These are phyloP conservation scores for Schizosaccharomyces osmophilus DNA, from an alignment of 805 yeast genomes.

Conservation along the genomic window DNA sequence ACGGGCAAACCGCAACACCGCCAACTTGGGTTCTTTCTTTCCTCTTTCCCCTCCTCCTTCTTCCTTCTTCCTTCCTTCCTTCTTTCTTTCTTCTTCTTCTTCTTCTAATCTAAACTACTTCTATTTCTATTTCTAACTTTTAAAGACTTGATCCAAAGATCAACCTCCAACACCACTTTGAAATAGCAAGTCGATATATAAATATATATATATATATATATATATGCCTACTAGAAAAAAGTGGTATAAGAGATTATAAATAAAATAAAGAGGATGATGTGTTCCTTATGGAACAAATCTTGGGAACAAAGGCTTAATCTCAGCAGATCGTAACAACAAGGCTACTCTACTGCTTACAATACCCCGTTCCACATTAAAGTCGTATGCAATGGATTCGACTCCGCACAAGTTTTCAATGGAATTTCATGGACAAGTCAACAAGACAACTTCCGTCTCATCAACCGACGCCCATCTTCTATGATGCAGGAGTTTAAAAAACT, in stretches of 20 bases:
- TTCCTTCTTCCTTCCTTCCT: too few relatives aligned
- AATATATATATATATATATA: too few relatives aligned
- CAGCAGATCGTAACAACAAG: slow-evolving; percentile 31
- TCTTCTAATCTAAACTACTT: too few relatives aligned
- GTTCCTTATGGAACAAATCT: slow-evolving; percentile 4
- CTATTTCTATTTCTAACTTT: too few relatives aligned
- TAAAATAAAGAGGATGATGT: background rate
- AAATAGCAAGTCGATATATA: too few relatives aligned
- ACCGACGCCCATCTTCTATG: slow-evolving; percentile 20
- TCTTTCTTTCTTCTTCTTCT: too few relatives aligned
- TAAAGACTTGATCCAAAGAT: too few relatives aligned
- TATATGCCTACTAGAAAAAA: too few relatives aligned
- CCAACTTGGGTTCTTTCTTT: too few relatives aligned
- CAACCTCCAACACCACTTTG: too few relatives aligned
- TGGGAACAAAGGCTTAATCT: slow-evolving; percentile 16
- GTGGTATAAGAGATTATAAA: background rate
- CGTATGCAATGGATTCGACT: slow-evolving; percentile 25
- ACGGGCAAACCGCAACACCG: too few relatives aligned
- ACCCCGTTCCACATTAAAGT: slow-evolving; percentile 25
- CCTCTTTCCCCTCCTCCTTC: too few relatives aligned
- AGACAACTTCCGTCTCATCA: slow-evolving; percentile 18
- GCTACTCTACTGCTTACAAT: slow-evolving; percentile 29
- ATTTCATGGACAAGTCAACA: slow-evolving; percentile 20
- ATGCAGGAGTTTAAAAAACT: slow-evolving; percentile 13
- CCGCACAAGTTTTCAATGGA: slow-evolving; percentile 22